phyloP scores from a whole-genome alignment of 2,329 filamentous ascomycete genomes.

The Corinectria fuckeliana region DNA sequence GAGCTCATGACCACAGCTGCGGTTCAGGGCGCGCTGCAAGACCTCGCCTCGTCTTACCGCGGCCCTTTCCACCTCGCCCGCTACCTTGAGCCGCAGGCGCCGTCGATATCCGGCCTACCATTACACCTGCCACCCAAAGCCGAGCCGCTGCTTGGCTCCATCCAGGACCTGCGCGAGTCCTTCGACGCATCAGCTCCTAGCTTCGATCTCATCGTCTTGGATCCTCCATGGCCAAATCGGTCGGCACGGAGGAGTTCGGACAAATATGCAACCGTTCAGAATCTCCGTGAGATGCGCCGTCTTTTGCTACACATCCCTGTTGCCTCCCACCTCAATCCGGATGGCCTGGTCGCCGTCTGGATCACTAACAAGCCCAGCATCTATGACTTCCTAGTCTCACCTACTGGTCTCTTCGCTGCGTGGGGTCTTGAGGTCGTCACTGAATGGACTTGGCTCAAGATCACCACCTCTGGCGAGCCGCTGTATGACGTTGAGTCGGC shows the following conservation, averaged over 20 bases:
- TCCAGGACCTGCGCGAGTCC: conserved; percentile 46
- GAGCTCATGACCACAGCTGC: conserved; percentile 60
- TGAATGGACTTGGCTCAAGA: conserved; percentile 83
- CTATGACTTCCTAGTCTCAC: conserved; percentile 59
- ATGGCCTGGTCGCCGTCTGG: conserved; percentile 74
- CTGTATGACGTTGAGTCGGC: conserved; percentile 64
- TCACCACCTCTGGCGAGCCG: conserved; percentile 69
- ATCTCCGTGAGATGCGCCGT: conserved; percentile 52
- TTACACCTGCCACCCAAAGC: conserved; percentile 50
- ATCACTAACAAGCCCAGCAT: conserved; percentile 74
- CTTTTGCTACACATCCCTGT: conserved; percentile 65
- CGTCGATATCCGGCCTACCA: conserved; percentile 12
- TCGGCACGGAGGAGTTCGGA: conserved; percentile 68
- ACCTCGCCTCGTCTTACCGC: conserved; percentile 42
- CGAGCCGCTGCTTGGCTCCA: conserved; percentile 56
- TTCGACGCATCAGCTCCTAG: conserved; percentile 53
- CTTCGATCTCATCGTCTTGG: conserved; percentile 74
- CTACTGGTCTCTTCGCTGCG: conserved; percentile 64
- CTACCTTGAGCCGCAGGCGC: conserved; percentile 23
- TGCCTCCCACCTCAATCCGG: conserved; percentile 55
- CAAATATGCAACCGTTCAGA: conserved; percentile 55
- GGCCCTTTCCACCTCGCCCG: conserved; percentile 59
- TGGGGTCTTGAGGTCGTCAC: conserved; percentile 71
- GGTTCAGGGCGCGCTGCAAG: conserved; percentile 52
- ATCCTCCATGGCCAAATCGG: conserved; percentile 83